Evolutionary conservation across 306 rosid genomes (phyloP).

Genomic region (Dicorynia guianensis): DNA sequence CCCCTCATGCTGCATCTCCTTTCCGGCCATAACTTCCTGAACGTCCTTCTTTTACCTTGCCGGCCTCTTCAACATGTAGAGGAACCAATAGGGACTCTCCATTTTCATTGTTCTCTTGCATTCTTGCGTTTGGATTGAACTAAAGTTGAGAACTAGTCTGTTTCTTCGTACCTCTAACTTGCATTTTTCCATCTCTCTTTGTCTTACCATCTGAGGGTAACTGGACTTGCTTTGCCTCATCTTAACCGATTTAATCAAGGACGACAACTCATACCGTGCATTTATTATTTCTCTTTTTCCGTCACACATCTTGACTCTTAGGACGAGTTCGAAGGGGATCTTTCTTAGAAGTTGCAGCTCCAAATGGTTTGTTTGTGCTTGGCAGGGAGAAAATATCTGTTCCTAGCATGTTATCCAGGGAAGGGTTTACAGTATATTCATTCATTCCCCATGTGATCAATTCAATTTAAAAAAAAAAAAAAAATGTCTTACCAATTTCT

Average conservation of each 20-base stretch:
- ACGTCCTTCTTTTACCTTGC: not conserved
- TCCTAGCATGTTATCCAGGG: too few relatives aligned
- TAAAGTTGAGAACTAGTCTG: slow-evolving; percentile 36
- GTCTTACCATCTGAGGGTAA: slow-evolving; percentile 46
- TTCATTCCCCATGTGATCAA: too few relatives aligned
- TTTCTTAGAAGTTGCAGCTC: too few relatives aligned
- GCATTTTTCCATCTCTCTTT: slow-evolving; percentile 44
- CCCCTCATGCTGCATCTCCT: not conserved
- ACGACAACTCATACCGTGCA: slow-evolving; percentile 62
- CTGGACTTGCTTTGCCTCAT: slow-evolving; percentile 67
- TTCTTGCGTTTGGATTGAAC: slow-evolving; percentile 32
- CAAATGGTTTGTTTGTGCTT: too few relatives aligned
- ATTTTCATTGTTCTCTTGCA: not conserved
- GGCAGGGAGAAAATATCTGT: too few relatives aligned
- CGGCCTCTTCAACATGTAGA: not conserved
- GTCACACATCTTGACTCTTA: too few relatives aligned
- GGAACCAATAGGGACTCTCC: not conserved
- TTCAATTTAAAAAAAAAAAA: too few relatives aligned
- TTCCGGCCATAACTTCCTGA: not conserved
- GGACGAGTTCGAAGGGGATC: too few relatives aligned
- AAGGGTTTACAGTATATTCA: too few relatives aligned
- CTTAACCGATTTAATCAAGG: slow-evolving; percentile 70
- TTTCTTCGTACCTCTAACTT: slow-evolving; percentile 32
- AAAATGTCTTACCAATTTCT: too few relatives aligned
- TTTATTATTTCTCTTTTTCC: too few relatives aligned